Percentiles rank a stretch among this genome's conserved stretches.
phyloP scores from a whole-genome alignment of 2,329 filamentous ascomycete genomes.

The Lachnellula arida region DNA sequence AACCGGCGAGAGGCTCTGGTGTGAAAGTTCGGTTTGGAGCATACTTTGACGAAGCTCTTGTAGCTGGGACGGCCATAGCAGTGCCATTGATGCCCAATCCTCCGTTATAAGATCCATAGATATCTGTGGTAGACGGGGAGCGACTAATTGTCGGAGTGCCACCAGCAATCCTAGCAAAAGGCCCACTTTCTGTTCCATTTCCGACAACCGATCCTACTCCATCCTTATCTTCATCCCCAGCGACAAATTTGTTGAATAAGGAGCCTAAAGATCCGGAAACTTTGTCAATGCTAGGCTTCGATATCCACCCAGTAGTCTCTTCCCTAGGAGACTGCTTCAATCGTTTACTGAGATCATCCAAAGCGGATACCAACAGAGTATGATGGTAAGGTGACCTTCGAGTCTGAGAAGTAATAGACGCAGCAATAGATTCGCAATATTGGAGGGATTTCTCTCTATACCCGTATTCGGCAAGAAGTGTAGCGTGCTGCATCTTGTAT shows the following conservation, averaged over 20 bases:
- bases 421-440: slow-evolving; percentile 82
- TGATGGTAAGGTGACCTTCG: slow-evolving; percentile 86
- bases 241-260: slow-evolving; percentile 94
- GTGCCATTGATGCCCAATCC: slow-evolving; percentile 29
- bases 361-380: slow-evolving; percentile 61
- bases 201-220: slow-evolving; percentile 54
- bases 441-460: slow-evolving; percentile 76
- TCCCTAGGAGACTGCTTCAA: slow-evolving; percentile 83
- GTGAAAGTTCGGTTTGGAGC: slow-evolving; percentile 27
- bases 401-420: slow-evolving; percentile 73
- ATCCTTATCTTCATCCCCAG: slow-evolving; percentile 75
- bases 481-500: slow-evolving; percentile 89
- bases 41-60: slow-evolving; percentile 28
- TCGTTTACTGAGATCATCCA: slow-evolving; percentile 80
- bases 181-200: slow-evolving; percentile 59
- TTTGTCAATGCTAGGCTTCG: slow-evolving; percentile 93
- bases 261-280: slow-evolving; percentile 87
- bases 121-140: slow-evolving; percentile 70
- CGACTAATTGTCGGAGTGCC: slow-evolving; percentile 71
- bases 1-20: slow-evolving; percentile 21
- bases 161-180: slow-evolving; percentile 78
- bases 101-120: slow-evolving; percentile 44
- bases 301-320: slow-evolving; percentile 80
- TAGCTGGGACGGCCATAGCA: slow-evolving; percentile 12
- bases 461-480: slow-evolving; percentile 78